Conservation (phyloP, 129 eudicot species). For the Saussurea involucrata region DNA sequence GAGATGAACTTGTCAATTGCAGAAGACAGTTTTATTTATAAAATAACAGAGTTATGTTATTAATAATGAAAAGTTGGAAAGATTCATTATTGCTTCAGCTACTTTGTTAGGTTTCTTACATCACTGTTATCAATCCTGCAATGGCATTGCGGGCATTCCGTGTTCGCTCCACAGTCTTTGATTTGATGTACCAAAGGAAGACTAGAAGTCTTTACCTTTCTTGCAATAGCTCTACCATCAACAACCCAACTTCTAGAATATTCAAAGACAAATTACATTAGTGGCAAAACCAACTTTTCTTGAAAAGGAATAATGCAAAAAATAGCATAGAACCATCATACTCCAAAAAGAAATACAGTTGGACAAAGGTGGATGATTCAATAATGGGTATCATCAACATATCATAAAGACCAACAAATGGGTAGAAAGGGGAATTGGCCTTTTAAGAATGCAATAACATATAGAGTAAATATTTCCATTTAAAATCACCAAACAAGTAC, state of each 20-base stretch:
- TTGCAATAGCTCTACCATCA: conserved; percentile 59
- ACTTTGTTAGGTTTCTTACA: conserved; percentile 47
- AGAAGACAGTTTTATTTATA: neutral
- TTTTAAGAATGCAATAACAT: neutral
- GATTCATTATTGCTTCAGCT: neutral
- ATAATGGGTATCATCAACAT: neutral
- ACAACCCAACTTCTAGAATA: conserved; percentile 75
- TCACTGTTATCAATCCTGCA: conserved; percentile 63
- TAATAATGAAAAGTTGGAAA: neutral
- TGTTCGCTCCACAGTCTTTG: conserved; percentile 72
- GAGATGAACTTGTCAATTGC: neutral
- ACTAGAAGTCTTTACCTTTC: conserved; percentile 64
- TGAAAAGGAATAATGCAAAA: neutral
- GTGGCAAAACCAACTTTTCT: conserved; percentile 10
- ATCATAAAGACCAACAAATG: neutral
- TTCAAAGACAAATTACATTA: neutral
- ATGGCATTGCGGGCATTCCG: conserved; percentile 80
- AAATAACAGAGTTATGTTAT: neutral
- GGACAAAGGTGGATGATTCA: neutral
- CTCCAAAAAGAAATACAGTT: neutral
- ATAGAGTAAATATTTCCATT: neutral
- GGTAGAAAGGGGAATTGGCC: neutral
- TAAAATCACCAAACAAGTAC: neutral
- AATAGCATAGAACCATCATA: neutral
- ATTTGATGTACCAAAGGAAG: conserved; percentile 44